Evolutionary conservation across 768 basidiomycete species (phyloP).

Genomic region (Suillus cothurnatus): DNA sequence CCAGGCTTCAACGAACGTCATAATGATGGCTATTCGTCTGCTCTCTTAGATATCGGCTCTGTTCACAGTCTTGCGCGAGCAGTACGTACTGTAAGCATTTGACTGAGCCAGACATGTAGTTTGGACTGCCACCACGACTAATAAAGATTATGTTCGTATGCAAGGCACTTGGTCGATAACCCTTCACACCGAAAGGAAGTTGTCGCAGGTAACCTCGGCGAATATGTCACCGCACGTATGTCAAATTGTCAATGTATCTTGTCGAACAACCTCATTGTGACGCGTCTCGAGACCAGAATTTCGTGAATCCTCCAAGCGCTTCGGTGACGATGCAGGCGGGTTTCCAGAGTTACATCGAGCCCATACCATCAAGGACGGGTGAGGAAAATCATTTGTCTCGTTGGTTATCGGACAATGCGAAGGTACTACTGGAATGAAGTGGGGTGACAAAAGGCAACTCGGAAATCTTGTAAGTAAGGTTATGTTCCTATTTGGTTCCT

Average conservation of each 20-base stretch:
- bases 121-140: slow-evolving; percentile 73
- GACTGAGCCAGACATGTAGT: slow-evolving; percentile 33
- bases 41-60: slow-evolving; percentile 65
- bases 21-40: slow-evolving; percentile 52
- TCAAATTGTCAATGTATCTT: neutral
- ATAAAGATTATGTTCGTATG: slow-evolving; percentile 61
- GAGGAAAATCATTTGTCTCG: too few species aligned
- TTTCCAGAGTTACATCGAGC: slow-evolving; percentile 34
- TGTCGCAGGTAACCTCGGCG: slow-evolving; percentile 63
- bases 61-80: slow-evolving; percentile 53
- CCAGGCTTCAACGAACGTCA: slow-evolving; percentile 41
- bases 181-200: slow-evolving; percentile 69
- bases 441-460: too few species aligned
- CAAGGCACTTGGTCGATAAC: slow-evolving; percentile 60
- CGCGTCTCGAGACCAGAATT: slow-evolving; percentile 32
- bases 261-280: neutral
- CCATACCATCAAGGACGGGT: slow-evolving; percentile 30
- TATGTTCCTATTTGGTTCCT: neutral
- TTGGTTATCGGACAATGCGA: too few species aligned
- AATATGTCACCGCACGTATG: slow-evolving; percentile 56
- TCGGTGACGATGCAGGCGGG: slow-evolving; percentile 43
- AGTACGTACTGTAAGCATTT: slow-evolving; percentile 28
- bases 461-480: neutral
- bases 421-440: too few species aligned
- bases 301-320: slow-evolving; percentile 20